Conservation (phyloP, 1,139 yeast species). For the Trichomonascaceae sp. region DNA sequence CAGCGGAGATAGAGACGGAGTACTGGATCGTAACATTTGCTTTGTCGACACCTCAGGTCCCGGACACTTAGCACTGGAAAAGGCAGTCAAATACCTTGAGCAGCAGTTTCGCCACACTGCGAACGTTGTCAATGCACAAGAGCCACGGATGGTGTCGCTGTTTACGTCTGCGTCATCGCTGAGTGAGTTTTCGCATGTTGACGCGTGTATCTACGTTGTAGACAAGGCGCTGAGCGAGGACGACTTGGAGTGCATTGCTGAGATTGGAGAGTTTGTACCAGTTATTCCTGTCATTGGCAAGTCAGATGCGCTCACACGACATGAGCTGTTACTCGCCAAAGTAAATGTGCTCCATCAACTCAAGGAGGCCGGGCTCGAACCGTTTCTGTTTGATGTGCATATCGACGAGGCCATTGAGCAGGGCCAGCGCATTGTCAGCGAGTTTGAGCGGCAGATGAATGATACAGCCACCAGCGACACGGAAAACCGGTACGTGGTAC, state of each 20-base stretch:
- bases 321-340: slow-evolving; percentile 13
- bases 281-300: slow-evolving; percentile 20
- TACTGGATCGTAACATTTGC: slow-evolving; percentile 17
- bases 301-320: slow-evolving; percentile 12
- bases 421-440: slow-evolving; percentile 7
- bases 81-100: slow-evolving; percentile 16
- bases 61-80: slow-evolving; percentile 10
- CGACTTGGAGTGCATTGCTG: slow-evolving; percentile 17
- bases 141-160: slow-evolving; percentile 15
- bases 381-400: slow-evolving; percentile 17
- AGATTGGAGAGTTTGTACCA: slow-evolving; percentile 15
- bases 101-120: slow-evolving; percentile 17
- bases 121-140: slow-evolving; percentile 16
- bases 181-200: slow-evolving; percentile 19
- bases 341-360: slow-evolving; percentile 13
- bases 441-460: neutral
- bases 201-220: slow-evolving; percentile 21
- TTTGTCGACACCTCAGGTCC: slow-evolving; percentile 18
- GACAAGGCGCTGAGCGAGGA: slow-evolving; percentile 10
- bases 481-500: slow-evolving; percentile 2
- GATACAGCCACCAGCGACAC: slow-evolving; percentile 1
- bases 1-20: too few species aligned
- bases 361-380: slow-evolving; percentile 11
- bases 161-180: slow-evolving; percentile 18
- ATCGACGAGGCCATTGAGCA: slow-evolving; percentile 14